Evolutionary conservation across 139 green algal genomes (phyloP), one percentile per base, ranked within the genome.

Genomic region (Tetratostichococcus sp.): DNA sequence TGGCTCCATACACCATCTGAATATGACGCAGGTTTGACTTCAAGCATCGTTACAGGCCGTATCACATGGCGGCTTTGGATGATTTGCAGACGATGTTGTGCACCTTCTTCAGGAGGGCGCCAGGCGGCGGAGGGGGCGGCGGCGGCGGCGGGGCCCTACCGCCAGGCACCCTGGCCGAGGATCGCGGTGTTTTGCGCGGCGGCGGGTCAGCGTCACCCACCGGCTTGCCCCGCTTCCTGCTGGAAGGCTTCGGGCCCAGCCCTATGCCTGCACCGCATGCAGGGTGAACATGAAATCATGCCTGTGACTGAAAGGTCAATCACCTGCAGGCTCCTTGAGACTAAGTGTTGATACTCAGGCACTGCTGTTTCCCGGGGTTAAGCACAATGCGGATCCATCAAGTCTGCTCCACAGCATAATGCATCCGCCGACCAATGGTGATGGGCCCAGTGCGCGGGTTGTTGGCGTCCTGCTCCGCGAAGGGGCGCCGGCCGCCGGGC

Each of bases 101-200:
- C 39, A 70, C 57, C 34, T 57, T 75, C 26, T 26, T 62, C 50
- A 62, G 50, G 14, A 62, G 50, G 26, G 17, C 31, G 1, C 34
- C 42, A 6, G 70, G 76, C 25, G 70, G 39, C 34, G 75, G 50
- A 23, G 68, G 16, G 22, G 68, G 68, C 22, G 75, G 68, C 17
- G 70, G 33, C 1, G 67, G 31, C 19, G 74, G 23, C 14, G 50
- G 35, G 0, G 33, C 67, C 50, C 19, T 62, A 17, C 50, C 50
- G 50, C 11, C 50, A 5, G 50, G 11, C 50, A 26, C 11, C 14
- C 50, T 4, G 2, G 19, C 26, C 17, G 50, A 62, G 17, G 50
- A 62, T 8, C 50, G 50, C 2, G 50, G 50, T 17, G 50, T 62
- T 17, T 62, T 62, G 14, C 50, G 50, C 19, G 50, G 50, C 14